Evolutionary conservation across 2,329 filamentous ascomycete species (phyloP).

Genomic region (Rugonectria rugulosa): DNA sequence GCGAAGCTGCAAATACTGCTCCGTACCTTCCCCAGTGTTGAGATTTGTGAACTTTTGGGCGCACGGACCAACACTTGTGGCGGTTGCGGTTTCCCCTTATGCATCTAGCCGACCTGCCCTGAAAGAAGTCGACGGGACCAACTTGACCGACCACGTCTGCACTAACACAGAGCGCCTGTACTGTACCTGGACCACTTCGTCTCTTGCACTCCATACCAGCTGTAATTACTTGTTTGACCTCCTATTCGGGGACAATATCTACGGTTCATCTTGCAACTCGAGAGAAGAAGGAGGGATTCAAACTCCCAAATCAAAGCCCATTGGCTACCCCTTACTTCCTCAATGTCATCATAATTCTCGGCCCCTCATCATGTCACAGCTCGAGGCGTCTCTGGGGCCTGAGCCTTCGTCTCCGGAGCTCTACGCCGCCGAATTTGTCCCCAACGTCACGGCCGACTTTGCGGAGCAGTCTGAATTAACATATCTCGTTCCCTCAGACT

Average conservation of each 20-base stretch:
- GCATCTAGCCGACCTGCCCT: slow-evolving; percentile 23
- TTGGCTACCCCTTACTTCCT: too few relatives aligned
- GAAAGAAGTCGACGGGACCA: too few relatives aligned
- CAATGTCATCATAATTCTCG: slow-evolving; percentile 7
- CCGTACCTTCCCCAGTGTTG: slow-evolving; percentile 22
- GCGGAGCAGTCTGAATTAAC: slow-evolving; percentile 66
- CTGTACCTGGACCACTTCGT: too few relatives aligned
- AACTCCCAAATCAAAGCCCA: too few relatives aligned
- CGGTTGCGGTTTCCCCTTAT: slow-evolving; percentile 13
- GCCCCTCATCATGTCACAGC: slow-evolving; percentile 27
- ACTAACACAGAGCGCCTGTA: too few relatives aligned
- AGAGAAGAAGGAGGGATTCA: too few relatives aligned
- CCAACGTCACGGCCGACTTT: slow-evolving; percentile 48
- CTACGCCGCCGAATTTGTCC: slow-evolving; percentile 32
- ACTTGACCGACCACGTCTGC: slow-evolving; percentile 34
- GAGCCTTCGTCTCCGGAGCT: slow-evolving; percentile 26
- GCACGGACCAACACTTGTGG: slow-evolving; percentile 31
- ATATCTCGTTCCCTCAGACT: slow-evolving; percentile 66
- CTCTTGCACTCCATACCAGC: too few relatives aligned
- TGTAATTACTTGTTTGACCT: too few relatives aligned
- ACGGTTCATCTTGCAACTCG: too few relatives aligned
- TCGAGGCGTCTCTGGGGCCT: slow-evolving; percentile 28
- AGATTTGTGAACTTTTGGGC: slow-evolving; percentile 34
- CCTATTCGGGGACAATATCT: too few relatives aligned
- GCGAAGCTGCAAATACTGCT: slow-evolving; percentile 15